Evolutionary conservation across 306 rosid species (phyloP).

Genomic region (Quercus suber): DNA sequence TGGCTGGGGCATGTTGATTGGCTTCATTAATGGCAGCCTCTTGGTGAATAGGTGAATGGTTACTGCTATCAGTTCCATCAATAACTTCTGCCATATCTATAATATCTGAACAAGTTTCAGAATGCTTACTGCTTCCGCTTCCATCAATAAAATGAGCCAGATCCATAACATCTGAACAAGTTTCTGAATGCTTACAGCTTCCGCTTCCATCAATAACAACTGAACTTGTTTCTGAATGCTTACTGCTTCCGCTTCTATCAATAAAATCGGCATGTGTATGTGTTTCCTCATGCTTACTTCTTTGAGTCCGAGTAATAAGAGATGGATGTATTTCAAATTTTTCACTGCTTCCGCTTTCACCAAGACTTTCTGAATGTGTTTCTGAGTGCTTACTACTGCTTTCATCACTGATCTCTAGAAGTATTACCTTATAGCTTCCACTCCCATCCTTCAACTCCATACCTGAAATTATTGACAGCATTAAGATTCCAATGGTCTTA

Average conservation of each 20-base stretch:
- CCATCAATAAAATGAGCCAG: background rate
- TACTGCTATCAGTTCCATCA: constrained; percentile 19
- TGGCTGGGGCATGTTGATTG: constrained; percentile 4
- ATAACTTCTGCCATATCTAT: background rate
- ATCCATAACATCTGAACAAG: background rate
- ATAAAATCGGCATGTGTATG: constrained; percentile 17
- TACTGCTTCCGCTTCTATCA: constrained; percentile 11
- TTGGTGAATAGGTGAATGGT: background rate
- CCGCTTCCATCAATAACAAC: constrained; percentile 12
- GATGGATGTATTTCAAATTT: background rate
- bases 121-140: constrained; percentile 10
- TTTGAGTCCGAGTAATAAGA: constrained; percentile 14
- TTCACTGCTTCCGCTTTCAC: constrained; percentile 10
- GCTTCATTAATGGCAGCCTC: constrained; percentile 19
- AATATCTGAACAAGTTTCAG: background rate
- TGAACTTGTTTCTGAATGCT: background rate
- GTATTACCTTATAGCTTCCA: constrained; percentile 12
- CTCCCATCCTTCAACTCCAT: constrained; percentile 23
- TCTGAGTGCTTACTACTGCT: constrained; percentile 12
- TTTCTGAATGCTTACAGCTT: constrained; percentile 1
- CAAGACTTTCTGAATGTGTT: constrained; percentile 1
- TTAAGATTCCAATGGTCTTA: background rate
- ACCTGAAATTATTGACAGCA: constrained; percentile 4
- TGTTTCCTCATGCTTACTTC: constrained; percentile 19
- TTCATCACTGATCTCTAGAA: constrained; percentile 22